phyloP scores from a whole-genome alignment of 371 early-diverging fungal species.

The Mucor irregularis region DNA sequence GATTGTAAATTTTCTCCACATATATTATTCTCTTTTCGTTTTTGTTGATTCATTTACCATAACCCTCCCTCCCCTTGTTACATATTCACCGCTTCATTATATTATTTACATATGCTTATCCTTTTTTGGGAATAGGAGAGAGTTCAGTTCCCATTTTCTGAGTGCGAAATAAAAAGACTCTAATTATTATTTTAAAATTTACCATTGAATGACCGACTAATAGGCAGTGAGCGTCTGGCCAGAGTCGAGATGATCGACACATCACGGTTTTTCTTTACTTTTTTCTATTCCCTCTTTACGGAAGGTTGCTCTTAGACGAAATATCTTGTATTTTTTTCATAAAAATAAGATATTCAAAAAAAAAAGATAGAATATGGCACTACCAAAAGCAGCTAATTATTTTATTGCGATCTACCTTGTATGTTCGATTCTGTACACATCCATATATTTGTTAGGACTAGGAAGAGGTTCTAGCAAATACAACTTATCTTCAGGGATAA shows the following conservation, averaged over 20 bases:
- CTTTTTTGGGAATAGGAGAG: too few relatives aligned
- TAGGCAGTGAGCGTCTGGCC: too few relatives aligned
- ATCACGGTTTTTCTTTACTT: not conserved
- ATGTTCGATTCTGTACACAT: slow-evolving; percentile 29
- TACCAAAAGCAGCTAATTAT: slow-evolving; percentile 27
- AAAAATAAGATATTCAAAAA: not conserved
- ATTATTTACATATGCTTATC: too few relatives aligned
- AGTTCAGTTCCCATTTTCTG: too few relatives aligned
- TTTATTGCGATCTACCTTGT: slow-evolving; percentile 24
- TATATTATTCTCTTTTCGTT: too few relatives aligned
- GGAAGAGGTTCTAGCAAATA: slow-evolving; percentile 4
- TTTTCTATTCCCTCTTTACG: not conserved
- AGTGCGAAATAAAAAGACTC: not conserved
- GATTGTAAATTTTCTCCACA: slow-evolving; percentile 18
- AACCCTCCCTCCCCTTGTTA: not conserved
- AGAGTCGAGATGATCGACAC: slow-evolving; percentile 1
- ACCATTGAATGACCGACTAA: too few relatives aligned
- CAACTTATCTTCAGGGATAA: not conserved
- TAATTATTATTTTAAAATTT: not conserved
- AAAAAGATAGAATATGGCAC: slow-evolving; percentile 12
- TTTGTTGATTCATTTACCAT: too few relatives aligned
- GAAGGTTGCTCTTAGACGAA: not conserved
- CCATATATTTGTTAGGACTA: slow-evolving; percentile 23
- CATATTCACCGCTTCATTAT: too few relatives aligned
- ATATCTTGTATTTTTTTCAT: not conserved